Conservation (phyloP, 163 green algal species). For the Prototheca cutis region DNA sequence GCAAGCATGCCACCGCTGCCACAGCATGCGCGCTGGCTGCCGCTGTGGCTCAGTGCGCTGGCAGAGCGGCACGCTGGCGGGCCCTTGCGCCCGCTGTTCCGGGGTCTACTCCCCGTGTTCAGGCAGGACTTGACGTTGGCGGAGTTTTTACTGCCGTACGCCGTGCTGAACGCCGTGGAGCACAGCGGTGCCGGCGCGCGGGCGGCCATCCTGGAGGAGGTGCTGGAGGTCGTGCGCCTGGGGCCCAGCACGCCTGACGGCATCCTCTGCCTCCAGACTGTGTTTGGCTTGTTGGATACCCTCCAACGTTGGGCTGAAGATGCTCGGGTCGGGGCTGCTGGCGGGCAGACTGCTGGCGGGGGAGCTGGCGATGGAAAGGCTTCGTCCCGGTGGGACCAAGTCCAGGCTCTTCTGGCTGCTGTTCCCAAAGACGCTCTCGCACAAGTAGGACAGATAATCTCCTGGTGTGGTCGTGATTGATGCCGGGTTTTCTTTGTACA, state of each 20-base stretch:
- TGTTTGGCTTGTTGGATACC: conserved; percentile 63
- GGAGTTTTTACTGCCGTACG: conserved; percentile 74
- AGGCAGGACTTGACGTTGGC: conserved; percentile 59
- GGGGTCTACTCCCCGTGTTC: conserved; percentile 47
- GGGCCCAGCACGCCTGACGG: conserved; percentile 33
- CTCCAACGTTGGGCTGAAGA: conserved; percentile 52
- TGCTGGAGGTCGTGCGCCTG: conserved; percentile 24
- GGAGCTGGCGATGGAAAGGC: too few relatives aligned
- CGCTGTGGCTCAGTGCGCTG: conserved; percentile 59
- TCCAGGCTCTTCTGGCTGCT: conserved; percentile 34
- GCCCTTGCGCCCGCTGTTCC: conserved; percentile 37
- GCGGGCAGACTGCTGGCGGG: neutral
- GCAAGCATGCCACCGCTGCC: too few relatives aligned
- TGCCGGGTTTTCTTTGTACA: too few relatives aligned
- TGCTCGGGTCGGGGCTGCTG: conserved; percentile 1
- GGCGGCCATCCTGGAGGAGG: conserved; percentile 17
- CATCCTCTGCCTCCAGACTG: conserved; percentile 56
- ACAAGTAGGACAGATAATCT: too few relatives aligned
- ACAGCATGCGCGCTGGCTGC: conserved; percentile 50
- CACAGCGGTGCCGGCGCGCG: conserved; percentile 2
- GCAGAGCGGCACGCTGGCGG: conserved; percentile 10
- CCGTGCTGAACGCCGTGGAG: conserved; percentile 42
- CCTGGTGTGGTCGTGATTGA: too few relatives aligned
- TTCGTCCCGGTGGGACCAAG: too few relatives aligned
- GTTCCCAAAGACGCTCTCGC: conserved; percentile 56